Evolutionary conservation across 2,329 filamentous ascomycete species (phyloP), one percentile per base, ranked within the genome.

Genomic region (Colletotrichum chrysophilum): DNA sequence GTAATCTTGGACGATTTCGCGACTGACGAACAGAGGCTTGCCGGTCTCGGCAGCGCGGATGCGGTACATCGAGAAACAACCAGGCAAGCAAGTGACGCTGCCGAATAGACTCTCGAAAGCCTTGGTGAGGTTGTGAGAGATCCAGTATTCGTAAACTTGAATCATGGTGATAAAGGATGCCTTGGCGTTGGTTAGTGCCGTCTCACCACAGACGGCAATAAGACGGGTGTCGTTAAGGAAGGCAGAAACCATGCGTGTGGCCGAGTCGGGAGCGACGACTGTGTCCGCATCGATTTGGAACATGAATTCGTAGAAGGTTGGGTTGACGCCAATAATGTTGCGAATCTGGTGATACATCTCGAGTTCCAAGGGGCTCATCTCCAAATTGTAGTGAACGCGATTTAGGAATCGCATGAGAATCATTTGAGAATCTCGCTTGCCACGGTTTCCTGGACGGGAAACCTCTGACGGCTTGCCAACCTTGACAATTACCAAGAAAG

Each of bases 121-220:
- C 87, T 99, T 98, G 80, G 95, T 93, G 79, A 99, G 87, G 84
- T 98, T 98, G 89, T 99, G 96, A 67, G 96, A 98, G 81, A 99
- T 99, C 88, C 96, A 99, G 90, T 99, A 99, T 86, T 99, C 96
- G 89, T 98, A 99, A 38, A 99, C 96, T 86, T 99, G 97, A 84
- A 99, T 99, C 96, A 98, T 98, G 67, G 97, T 99, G 79, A 98
- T 92, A 82, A 97, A 95, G 1, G 96, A 98, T 8, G 94, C 91
- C 85, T 98, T 98, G 76, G 96, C 94, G 83, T 99, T 99, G 77
- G 94, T 96, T 64, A 99, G 89, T 18, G 94, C 94, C 1, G 97
- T 99, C 86, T 99, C 97, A 86, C 97, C 97, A 82, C 97, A 99
- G 65, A 97, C 92, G 71, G 94, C 97, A 81, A 98, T 96, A n/a